Conservation (phyloP, 2,329 filamentous ascomycete genomes). For the Zalaria sp. region DNA sequence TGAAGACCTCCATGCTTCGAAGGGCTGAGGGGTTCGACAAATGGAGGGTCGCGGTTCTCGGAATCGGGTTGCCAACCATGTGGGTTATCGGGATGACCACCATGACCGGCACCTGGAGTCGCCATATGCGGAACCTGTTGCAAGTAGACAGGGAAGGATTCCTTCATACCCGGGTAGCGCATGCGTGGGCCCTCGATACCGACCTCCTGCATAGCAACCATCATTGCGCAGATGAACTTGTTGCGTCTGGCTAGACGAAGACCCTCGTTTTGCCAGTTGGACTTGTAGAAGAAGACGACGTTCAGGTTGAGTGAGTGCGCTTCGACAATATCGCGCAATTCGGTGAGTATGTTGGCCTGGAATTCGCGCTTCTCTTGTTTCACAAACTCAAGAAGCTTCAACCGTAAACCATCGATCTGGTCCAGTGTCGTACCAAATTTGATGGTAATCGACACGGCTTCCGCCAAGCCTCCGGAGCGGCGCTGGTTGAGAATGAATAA, state of each 20-base stretch:
- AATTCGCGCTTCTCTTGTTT: slow-evolving; percentile 78
- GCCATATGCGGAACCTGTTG: slow-evolving; percentile 34
- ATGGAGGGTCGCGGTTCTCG: slow-evolving; percentile 25
- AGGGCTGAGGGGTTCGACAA: slow-evolving; percentile 21
- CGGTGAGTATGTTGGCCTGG: slow-evolving; percentile 72
- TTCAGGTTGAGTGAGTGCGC: slow-evolving; percentile 80
- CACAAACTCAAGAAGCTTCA: slow-evolving; percentile 71
- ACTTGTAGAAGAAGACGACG: slow-evolving; percentile 95
- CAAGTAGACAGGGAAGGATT: slow-evolving; percentile 53
- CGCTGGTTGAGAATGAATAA: slow-evolving; percentile 93
- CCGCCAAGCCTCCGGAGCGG: slow-evolving; percentile 74
- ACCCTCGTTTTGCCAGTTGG: slow-evolving; percentile 89
- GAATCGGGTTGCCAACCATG: slow-evolving; percentile 19
- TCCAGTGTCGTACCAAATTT: slow-evolving; percentile 77
- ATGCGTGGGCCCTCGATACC: slow-evolving; percentile 75
- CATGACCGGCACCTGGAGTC: slow-evolving; percentile 26
- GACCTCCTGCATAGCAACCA: slow-evolving; percentile 69
- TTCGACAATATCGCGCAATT: slow-evolving; percentile 65
- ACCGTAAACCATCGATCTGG: slow-evolving; percentile 70
- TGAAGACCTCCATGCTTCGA: slow-evolving; percentile 2
- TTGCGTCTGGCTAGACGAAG: slow-evolving; percentile 81
- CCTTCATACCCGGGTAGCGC: slow-evolving; percentile 54
- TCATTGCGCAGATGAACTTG: slow-evolving; percentile 85
- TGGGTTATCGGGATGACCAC: slow-evolving; percentile 31
- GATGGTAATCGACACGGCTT: slow-evolving; percentile 70